Percentiles rank a stretch among this genome's conserved stretches.
These are phyloP conservation scores for Phoma sp. DNA, from an alignment of 2,329 filamentous ascomycete genomes.

Conservation along the genomic window DNA sequence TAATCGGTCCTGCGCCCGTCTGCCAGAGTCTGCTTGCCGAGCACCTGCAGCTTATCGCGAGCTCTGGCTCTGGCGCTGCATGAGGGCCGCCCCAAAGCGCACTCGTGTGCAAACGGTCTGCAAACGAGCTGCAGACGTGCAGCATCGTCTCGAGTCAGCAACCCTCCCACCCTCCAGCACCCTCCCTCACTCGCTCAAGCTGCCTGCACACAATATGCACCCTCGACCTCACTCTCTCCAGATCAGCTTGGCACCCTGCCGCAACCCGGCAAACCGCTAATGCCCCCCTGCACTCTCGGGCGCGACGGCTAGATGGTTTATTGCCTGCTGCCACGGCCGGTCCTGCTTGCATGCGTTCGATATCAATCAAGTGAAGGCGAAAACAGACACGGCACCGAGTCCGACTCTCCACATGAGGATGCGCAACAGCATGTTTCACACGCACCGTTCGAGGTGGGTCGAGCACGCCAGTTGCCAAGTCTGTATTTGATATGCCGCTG, in stretches of 20 bases:
- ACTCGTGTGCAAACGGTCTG: conserved; percentile 10
- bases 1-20: conserved; percentile 6
- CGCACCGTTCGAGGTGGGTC: conserved; percentile 30
- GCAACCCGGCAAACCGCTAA: conserved; percentile 24
- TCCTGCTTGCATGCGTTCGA: conserved; percentile 5
- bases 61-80: not conserved
- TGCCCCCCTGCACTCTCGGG: conserved; percentile 15
- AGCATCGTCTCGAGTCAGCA: conserved; percentile 14
- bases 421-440: conserved; percentile 35
- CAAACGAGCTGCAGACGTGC: conserved; percentile 9
- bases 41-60: conserved; percentile 11
- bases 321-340: conserved; percentile 3
- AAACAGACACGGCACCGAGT: conserved; percentile 16
- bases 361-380: not conserved
- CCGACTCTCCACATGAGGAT: conserved; percentile 29
- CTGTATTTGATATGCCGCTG: conserved; percentile 35
- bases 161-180: conserved; percentile 11
- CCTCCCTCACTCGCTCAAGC: conserved; percentile 21
- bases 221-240: conserved; percentile 12
- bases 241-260: conserved; percentile 31
- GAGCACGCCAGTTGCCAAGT: conserved; percentile 24
- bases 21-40: not conserved
- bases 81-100: conserved; percentile 10
- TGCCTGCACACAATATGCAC: conserved; percentile 27
- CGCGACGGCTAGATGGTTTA: not conserved